phyloP scores from a whole-genome alignment of 306 rosid genomes.

The Malus domestica region ASM211411v1 NC_041793.1:13113501-13114000 shows the following conservation, averaged over 20 bases:
- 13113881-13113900: no score
- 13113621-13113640: conserved; percentile 2
- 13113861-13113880: not conserved
- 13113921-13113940: no score
- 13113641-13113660: not conserved
- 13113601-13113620: conserved; percentile 14
- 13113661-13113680: not conserved
- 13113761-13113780: not conserved
- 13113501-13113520: conserved; percentile 93
- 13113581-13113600: conserved; percentile 57
- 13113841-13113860: not conserved
- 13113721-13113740: not conserved
- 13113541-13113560: conserved; percentile 89
- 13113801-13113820: not conserved
- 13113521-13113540: conserved; percentile 84
- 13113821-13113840: not conserved
- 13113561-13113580: conserved; percentile 89
- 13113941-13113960: not conserved
- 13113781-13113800: not conserved
- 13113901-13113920: no score
- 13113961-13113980: not conserved
- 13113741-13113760: not conserved
- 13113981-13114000: no score
- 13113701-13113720: not conserved
- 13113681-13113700: not conserved